Evolutionary conservation across 495 filamentous ascomycete species (phyloP).

Genomic region (Cudoniella acicularis): DNA sequence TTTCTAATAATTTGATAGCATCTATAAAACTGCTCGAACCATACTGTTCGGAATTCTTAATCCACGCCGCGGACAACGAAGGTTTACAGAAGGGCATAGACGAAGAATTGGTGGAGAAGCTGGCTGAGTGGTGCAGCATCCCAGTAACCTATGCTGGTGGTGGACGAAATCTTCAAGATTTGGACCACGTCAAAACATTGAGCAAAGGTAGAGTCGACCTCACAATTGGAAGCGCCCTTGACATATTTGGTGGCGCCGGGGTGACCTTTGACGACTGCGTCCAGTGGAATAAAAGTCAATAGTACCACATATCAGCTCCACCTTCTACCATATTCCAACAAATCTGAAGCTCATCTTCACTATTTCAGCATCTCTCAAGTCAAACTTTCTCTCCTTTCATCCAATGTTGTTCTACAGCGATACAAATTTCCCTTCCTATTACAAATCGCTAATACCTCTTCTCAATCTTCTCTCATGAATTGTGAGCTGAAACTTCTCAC

Average conservation of each 20-base stretch:
- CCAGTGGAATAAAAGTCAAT: conserved; percentile 62
- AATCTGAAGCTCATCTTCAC: neutral
- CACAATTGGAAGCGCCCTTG: conserved; percentile 93
- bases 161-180: conserved; percentile 72
- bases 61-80: conserved; percentile 98
- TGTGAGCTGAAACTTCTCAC: neutral
- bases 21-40: conserved; percentile 76
- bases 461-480: too few relatives aligned
- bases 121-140: conserved; percentile 82
- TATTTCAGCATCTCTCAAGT: neutral
- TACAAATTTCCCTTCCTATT: too few relatives aligned
- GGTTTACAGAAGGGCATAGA: conserved; percentile 89
- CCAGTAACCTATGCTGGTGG: conserved; percentile 97
- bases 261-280: conserved; percentile 88
- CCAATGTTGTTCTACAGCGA: too few relatives aligned
- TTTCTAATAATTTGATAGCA: conserved; percentile 41
- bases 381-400: too few relatives aligned
- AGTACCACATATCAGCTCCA: neutral
- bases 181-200: conserved; percentile 72
- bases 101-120: conserved; percentile 68
- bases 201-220: conserved; percentile 83
- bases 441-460: too few relatives aligned
- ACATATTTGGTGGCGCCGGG: conserved; percentile 87
- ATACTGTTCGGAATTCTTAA: conserved; percentile 92
- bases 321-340: neutral